Evolutionary conservation across 169 alveolate genomes (phyloP).

Genomic region (Sarcocystis neurona): DNA sequence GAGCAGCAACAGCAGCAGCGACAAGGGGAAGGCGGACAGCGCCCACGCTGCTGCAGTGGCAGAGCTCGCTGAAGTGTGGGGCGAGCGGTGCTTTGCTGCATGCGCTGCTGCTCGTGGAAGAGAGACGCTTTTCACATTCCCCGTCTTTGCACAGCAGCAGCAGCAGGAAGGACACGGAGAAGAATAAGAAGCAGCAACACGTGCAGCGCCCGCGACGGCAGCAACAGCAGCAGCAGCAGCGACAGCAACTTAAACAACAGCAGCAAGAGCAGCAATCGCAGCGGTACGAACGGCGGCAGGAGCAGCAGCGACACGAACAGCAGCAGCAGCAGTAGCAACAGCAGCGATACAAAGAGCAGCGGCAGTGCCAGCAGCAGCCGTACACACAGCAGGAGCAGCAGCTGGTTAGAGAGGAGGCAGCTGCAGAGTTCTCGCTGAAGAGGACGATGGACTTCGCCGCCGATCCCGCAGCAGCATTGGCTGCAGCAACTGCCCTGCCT

Average conservation of each 20-base stretch:
- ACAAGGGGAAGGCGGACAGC: too few relatives aligned
- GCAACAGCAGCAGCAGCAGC: constrained; percentile 15
- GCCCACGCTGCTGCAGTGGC: too few relatives aligned
- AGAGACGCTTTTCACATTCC: too few relatives aligned
- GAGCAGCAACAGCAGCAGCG: too few relatives aligned
- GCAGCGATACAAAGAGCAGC: not conserved
- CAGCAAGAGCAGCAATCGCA: not conserved
- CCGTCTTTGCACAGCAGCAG: constrained; percentile 1
- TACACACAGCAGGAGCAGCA: too few relatives aligned
- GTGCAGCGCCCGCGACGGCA: not conserved
- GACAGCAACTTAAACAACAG: not conserved
- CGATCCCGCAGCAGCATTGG: not conserved
- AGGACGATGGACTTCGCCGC: not conserved
- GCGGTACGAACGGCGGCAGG: not conserved
- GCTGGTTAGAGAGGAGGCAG: not conserved
- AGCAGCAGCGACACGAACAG: constrained; percentile 5
- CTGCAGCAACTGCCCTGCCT: not conserved
- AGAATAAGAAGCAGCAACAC: too few relatives aligned
- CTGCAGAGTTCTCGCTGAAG: not conserved
- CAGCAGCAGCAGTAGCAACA: not conserved
- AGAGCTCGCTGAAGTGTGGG: too few relatives aligned
- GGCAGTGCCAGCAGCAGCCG: not conserved
- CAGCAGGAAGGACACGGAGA: not conserved
- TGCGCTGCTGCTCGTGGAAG: too few relatives aligned
- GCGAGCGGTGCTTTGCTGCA: too few relatives aligned